Evolutionary conservation across 345 rosid genomes (phyloP), one percentile per base, ranked within the genome.

Genomic region (Corchorus capsularis): DNA sequence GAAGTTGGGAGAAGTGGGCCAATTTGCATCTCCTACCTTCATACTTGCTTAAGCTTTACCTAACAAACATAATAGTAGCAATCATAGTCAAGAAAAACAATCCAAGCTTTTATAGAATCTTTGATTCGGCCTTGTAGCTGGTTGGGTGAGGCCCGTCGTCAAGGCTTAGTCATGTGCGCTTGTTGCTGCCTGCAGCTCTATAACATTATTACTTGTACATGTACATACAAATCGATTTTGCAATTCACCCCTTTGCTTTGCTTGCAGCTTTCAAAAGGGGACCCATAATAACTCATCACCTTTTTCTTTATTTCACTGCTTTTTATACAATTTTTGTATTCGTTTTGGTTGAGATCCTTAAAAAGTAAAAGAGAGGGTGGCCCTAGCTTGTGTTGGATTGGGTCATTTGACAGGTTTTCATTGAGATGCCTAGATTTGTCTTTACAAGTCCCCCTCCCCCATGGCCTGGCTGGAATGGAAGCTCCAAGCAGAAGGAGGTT

Each of bases 51-150:
- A 20, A 39, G 35, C 76, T 69, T 69, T 75, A 41, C 72, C 72
- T 13, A 73, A 69, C 79, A 82, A 1, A 54, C 74, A 80, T 82
- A 62, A 85, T 80, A 54, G 22, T 80, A 54, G 22, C 79, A 82
- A 80, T 75, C 55, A 75, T 60, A 39, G 43, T 39, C 43, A 39
- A 27, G 27, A 27, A 27, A 27, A 39, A 15, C 45, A 13, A 64
- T 19, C 35, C 34, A 37, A 11, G 53, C 67, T 76, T 74, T 32
- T 35, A 17, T 35, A 17, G 55, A 63, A 56, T 65, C 74, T 60
- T 9, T 68, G 43, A 59, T 27, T 27, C 27, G 27, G 27, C 27
- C 27, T 27, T 14, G 59, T 3, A 15, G 34, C 20, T 32, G 34
- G 62, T 49, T 43, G 35, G 35, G 60, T 5, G 57, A 9, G 19